Evolutionary conservation across 495 filamentous ascomycete genomes (phyloP), one percentile per base, ranked within the genome.

Genomic region (Hypoxylon perforatum): DNA sequence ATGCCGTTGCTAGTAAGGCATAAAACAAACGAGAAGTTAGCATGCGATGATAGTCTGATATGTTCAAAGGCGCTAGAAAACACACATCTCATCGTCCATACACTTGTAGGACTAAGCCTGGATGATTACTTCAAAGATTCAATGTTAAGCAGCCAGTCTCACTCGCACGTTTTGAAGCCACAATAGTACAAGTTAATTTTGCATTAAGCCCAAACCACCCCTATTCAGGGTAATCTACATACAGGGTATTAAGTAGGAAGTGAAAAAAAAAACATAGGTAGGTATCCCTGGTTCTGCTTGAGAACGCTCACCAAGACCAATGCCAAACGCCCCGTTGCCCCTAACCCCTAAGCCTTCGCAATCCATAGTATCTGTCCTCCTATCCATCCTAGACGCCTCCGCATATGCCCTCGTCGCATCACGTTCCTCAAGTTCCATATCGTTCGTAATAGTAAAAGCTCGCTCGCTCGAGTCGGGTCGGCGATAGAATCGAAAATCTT

Each of bases 311-410:
- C 4, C 17, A 36, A 57, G 7, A 30, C 22, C 11, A 39, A 38
- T 50, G 2, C 54, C 28, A 11, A 68, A 63, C 65, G 65, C 65
- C 65, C 49, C 49, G 51, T 59, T n/a, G n/a, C n/a, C n/a, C n/a
- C n/a, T n/a, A n/a, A n/a, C n/a, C n/a, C n/a, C n/a, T n/a, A n/a
- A n/a, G n/a, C 53, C 54, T 33, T 45, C 1, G 8, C 23, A 14
- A 49, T 45, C n/a, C 35, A 33, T 57, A 30, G 22, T 46, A 42
- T 59, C 44, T 55, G 38, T 41, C 48, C 25, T 59, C 47, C 9
- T 30, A 33, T 47, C 48, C 59, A 52, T 59, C 54, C 59, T 53
- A 55, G 52, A 67, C 59, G 65, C 65, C 58, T 44, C 42, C 65
- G 12, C 42, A 63, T 36, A 39, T 63, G 21, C 23, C 53, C 35